Conservation (phyloP, 805 yeast species). For the Metschnikowia matae region DNA sequence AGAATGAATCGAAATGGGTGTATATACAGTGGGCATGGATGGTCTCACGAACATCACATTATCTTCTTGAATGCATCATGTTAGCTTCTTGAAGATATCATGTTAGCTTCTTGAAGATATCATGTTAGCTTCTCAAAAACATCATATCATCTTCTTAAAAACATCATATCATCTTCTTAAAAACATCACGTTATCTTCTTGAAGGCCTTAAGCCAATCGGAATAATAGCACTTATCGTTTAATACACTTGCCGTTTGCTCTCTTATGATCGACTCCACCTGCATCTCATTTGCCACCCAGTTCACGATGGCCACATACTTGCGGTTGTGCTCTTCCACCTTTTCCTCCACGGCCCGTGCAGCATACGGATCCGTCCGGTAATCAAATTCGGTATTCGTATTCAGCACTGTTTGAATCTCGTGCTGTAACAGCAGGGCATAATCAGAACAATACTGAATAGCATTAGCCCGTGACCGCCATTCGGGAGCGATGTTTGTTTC, state of each 20-base stretch:
- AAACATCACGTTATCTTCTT: slow-evolving; percentile 2
- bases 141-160: too few species aligned
- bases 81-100: neutral
- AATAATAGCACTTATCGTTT: slow-evolving; percentile 34
- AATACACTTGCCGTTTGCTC: slow-evolving; percentile 31
- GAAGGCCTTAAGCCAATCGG: slow-evolving; percentile 34
- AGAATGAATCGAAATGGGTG: neutral
- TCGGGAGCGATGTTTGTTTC: slow-evolving; percentile 27
- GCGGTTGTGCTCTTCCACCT: slow-evolving; percentile 21
- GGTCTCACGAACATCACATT: too few species aligned
- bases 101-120: slow-evolving; percentile 14
- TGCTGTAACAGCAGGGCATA: slow-evolving; percentile 25
- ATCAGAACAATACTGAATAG: slow-evolving; percentile 29
- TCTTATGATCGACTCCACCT: slow-evolving; percentile 31
- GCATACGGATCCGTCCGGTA: slow-evolving; percentile 41
- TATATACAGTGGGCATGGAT: too few species aligned
- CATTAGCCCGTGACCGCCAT: slow-evolving; percentile 32
- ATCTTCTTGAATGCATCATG: too few species aligned
- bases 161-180: too few species aligned
- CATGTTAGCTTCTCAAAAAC: too few species aligned
- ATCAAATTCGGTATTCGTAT: slow-evolving; percentile 19
- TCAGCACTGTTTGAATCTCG: slow-evolving; percentile 5
- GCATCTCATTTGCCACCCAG: slow-evolving; percentile 35
- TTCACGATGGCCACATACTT: slow-evolving; percentile 28
- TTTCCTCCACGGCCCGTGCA: slow-evolving; percentile 19